These are phyloP conservation scores for Lichtheimia corymbifera DNA, from an alignment of 371 early-diverging fungal species.

Conservation along the genomic window DNA sequence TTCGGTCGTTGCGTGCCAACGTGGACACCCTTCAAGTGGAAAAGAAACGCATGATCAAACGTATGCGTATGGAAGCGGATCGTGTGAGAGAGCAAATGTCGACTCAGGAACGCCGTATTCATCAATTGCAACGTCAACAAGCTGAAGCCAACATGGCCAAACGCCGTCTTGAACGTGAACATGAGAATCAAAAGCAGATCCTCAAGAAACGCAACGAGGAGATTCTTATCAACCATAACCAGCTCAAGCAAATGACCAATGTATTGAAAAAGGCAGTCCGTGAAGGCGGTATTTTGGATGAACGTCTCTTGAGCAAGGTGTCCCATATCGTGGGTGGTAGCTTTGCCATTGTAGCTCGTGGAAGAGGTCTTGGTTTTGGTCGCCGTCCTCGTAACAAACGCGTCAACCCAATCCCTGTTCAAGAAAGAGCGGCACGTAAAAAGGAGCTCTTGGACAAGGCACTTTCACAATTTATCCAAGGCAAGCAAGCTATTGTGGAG, in stretches of 20 bases:
- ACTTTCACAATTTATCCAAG: slow-evolving; percentile 47
- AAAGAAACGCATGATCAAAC: slow-evolving; percentile 77
- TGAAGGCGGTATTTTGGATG: slow-evolving; percentile 48
- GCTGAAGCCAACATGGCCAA: slow-evolving; percentile 63
- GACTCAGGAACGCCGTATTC: slow-evolving; percentile 71
- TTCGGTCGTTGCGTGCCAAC: slow-evolving; percentile 51
- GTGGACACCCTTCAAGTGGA: slow-evolving; percentile 72
- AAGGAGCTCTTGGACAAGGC: slow-evolving; percentile 70
- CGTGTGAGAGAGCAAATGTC: slow-evolving; percentile 67
- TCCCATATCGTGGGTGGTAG: slow-evolving; percentile 45
- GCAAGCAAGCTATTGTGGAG: slow-evolving; percentile 49
- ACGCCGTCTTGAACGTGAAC: slow-evolving; percentile 67
- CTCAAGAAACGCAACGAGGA: slow-evolving; percentile 60
- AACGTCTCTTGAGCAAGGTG: slow-evolving; percentile 36
- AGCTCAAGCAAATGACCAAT: slow-evolving; percentile 52
- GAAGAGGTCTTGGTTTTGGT: slow-evolving; percentile 28
- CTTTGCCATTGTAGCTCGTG: slow-evolving; percentile 32
- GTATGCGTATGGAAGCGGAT: slow-evolving; percentile 75
- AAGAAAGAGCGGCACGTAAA: slow-evolving; percentile 38
- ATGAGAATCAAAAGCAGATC: slow-evolving; percentile 64
- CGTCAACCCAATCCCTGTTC: slow-evolving; percentile 38
- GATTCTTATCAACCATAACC: slow-evolving; percentile 53
- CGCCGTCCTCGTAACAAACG: slow-evolving; percentile 2
- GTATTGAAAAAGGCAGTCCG: slow-evolving; percentile 53
- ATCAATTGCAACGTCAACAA: slow-evolving; percentile 71